Conservation (phyloP, 2,329 filamentous ascomycete species). For the Madurella fahalii region DNA sequence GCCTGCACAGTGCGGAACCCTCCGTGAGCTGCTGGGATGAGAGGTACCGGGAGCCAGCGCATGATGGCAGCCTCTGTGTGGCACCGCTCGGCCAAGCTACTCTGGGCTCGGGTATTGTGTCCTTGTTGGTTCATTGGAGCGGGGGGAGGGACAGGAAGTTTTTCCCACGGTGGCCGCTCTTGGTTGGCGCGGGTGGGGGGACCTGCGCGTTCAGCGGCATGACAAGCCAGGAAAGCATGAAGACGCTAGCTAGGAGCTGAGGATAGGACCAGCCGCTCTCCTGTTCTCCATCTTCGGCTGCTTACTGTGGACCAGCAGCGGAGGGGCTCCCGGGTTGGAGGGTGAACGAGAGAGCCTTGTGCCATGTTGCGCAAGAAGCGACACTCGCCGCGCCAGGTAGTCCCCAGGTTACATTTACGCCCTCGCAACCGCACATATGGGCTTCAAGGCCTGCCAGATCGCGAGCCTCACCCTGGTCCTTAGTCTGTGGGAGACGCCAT, state of each 20-base stretch:
- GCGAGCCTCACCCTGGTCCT: too few relatives aligned
- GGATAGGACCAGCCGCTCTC: too few relatives aligned
- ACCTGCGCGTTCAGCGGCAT: too few relatives aligned
- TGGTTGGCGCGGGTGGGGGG: slow-evolving; percentile 19
- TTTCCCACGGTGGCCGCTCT: slow-evolving; percentile 19
- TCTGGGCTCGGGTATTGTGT: slow-evolving; percentile 11
- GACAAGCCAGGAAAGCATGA: too few relatives aligned
- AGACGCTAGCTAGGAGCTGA: too few relatives aligned
- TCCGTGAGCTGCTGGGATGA: background rate
- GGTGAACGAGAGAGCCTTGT: background rate
- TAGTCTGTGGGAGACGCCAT: background rate
- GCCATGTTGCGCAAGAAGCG: background rate
- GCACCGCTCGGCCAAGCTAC: slow-evolving; percentile 13
- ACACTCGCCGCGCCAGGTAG: background rate
- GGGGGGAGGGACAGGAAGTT: slow-evolving; percentile 5
- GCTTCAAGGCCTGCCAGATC: too few relatives aligned
- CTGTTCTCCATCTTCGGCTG: too few relatives aligned
- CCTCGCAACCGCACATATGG: too few relatives aligned
- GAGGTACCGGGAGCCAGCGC: slow-evolving; percentile 13
- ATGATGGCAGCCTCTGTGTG: slow-evolving; percentile 13
- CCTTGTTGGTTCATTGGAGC: background rate
- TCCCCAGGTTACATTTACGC: too few relatives aligned
- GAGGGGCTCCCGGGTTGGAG: background rate
- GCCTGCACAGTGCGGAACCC: slow-evolving; percentile 14
- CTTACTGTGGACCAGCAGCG: too few relatives aligned